A percentile compares a stretch with the other conserved stretches of the same genome.
Conservation (phyloP, 164 flowering plant species). For the Vitis amurensis region DNA sequence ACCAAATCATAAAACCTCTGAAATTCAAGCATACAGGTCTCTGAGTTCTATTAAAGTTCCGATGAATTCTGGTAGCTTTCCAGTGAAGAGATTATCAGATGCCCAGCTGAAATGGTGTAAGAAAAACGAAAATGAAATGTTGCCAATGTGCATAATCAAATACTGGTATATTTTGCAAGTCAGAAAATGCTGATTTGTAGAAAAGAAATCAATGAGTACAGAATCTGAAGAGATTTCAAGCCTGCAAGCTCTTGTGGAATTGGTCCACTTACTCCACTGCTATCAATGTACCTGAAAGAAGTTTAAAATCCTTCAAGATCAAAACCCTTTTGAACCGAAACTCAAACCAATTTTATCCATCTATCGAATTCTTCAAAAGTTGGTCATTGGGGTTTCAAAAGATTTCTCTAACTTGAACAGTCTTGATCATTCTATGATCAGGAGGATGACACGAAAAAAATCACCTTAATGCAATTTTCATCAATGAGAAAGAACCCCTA, state of each 20-base stretch:
- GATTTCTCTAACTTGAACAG: too few species aligned
- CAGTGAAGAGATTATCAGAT: constrained; percentile 53
- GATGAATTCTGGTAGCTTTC: constrained; percentile 48
- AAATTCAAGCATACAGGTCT: constrained; percentile 33
- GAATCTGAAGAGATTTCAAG: constrained; percentile 40
- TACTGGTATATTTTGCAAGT: neutral
- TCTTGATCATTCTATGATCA: too few species aligned
- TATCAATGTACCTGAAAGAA: constrained; percentile 48
- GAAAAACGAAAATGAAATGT: neutral
- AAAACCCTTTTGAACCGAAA: too few species aligned
- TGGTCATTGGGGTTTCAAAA: too few species aligned
- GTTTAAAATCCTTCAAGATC: too few species aligned
- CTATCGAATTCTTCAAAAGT: too few species aligned
- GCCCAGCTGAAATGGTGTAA: constrained; percentile 42
- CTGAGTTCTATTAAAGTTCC: constrained; percentile 39
- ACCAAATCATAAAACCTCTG: neutral
- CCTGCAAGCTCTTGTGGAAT: constrained; percentile 49
- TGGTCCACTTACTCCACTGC: constrained; percentile 51
- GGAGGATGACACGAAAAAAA: too few species aligned
- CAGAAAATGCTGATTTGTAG: neutral
- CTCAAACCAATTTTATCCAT: too few species aligned
- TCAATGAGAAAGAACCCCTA: neutral
- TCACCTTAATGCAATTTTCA: neutral
- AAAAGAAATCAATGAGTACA: constrained; percentile 27
- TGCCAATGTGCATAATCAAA: neutral